Conservation (phyloP, 768 basidiomycete species). For the Hirschioporus abietinus region DNA sequence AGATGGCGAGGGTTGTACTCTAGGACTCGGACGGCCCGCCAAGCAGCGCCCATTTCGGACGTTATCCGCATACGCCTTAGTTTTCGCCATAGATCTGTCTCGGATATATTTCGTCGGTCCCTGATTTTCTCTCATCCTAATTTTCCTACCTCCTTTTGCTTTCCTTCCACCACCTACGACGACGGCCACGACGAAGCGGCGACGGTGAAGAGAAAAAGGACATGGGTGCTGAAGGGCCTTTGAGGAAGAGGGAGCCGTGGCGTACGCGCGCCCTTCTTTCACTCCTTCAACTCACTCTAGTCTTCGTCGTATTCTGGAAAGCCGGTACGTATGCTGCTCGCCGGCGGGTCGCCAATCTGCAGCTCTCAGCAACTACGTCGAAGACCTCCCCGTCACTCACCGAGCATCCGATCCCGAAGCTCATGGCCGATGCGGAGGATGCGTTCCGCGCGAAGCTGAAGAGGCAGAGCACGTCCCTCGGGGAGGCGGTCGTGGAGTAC, state of each 20-base stretch:
- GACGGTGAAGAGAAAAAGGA: background rate
- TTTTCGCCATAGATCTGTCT: background rate
- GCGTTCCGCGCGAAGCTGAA: conserved; percentile 34
- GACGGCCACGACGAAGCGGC: background rate
- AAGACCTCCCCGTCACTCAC: background rate
- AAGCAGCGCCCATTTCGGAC: no score
- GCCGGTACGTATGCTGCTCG: background rate
- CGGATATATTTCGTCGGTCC: background rate
- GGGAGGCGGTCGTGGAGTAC: conserved; percentile 39
- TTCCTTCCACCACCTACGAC: background rate
- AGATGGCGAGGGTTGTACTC: no score
- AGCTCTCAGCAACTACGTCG: background rate
- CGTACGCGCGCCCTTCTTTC: background rate
- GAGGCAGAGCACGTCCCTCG: conserved; percentile 37
- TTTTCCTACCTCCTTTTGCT: background rate
- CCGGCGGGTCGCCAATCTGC: no score
- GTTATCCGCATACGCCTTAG: no score
- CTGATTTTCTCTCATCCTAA: background rate
- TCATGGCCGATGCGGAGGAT: conserved; percentile 37
- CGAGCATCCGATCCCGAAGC: conserved; percentile 37
- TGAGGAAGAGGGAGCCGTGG: background rate
- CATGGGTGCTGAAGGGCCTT: background rate
- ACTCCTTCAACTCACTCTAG: background rate
- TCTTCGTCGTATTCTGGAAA: background rate
- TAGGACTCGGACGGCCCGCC: no score